phyloP scores from a whole-genome alignment of 148 eudicot genomes.

The Arbutus unedo region DNA sequence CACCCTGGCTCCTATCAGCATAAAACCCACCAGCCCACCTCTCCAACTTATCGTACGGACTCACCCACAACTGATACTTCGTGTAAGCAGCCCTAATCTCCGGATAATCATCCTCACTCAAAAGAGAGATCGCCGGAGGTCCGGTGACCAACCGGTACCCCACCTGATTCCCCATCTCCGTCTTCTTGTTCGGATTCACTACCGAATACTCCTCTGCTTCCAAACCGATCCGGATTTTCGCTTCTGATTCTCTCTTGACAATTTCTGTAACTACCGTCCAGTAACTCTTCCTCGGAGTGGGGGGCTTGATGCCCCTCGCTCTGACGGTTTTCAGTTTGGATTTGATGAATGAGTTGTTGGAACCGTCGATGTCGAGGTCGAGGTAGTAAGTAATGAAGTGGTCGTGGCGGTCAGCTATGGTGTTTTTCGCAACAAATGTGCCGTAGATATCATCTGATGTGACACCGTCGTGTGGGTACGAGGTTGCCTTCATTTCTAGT shows the following conservation, averaged over 20 bases:
- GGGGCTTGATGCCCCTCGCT: slow-evolving; percentile 16
- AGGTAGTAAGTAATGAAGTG: slow-evolving; percentile 73
- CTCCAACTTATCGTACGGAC: slow-evolving; percentile 56
- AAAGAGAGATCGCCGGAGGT: slow-evolving; percentile 42
- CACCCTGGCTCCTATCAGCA: slow-evolving; percentile 77
- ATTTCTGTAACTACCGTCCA: slow-evolving; percentile 55
- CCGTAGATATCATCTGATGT: slow-evolving; percentile 42
- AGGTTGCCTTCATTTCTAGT: slow-evolving; percentile 64
- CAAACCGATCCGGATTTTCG: slow-evolving; percentile 38
- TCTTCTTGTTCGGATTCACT: slow-evolving; percentile 56
- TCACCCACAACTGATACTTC: slow-evolving; percentile 79
- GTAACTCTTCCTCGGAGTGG: slow-evolving; percentile 65
- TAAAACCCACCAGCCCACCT: slow-evolving; percentile 91
- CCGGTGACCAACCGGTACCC: slow-evolving; percentile 68
- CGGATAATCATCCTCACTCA: slow-evolving; percentile 64
- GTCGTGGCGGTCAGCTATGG: slow-evolving; percentile 67
- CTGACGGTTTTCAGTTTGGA: slow-evolving; percentile 26
- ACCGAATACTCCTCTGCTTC: slow-evolving; percentile 43
- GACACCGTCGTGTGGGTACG: slow-evolving; percentile 36
- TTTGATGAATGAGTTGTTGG: slow-evolving; percentile 39
- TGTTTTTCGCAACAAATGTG: slow-evolving; percentile 51
- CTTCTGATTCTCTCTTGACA: slow-evolving; percentile 42
- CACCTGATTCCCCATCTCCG: slow-evolving; percentile 57
- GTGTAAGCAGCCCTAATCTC: slow-evolving; percentile 63
- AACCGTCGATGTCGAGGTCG: slow-evolving; percentile 55